Conservation (phyloP, 352 stramenopile genomes). For the Phytopythium montanum region DNA sequence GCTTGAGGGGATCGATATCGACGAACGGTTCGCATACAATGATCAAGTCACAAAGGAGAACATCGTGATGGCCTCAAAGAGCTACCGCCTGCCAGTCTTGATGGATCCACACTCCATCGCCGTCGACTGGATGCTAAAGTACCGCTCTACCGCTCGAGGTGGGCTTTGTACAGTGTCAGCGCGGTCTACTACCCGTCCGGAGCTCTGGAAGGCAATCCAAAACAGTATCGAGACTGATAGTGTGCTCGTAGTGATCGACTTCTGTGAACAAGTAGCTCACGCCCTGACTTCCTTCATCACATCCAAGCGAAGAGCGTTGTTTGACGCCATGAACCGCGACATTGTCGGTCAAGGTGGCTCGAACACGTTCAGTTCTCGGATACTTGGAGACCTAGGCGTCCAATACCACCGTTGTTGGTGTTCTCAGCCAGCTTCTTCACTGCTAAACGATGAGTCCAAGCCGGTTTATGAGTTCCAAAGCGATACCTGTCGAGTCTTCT, state of each 20-base stretch:
- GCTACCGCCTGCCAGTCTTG: slow-evolving; percentile 46
- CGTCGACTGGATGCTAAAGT: slow-evolving; percentile 43
- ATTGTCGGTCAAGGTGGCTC: slow-evolving; percentile 11
- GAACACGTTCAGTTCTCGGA: background rate
- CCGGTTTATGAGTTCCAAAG: slow-evolving; percentile 35
- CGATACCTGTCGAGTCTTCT: slow-evolving; percentile 36
- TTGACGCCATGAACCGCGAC: slow-evolving; percentile 48
- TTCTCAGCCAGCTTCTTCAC: slow-evolving; percentile 6
- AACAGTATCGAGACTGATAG: slow-evolving; percentile 33
- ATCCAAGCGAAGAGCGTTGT: slow-evolving; percentile 40
- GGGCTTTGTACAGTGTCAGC: slow-evolving; percentile 10
- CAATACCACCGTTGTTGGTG: slow-evolving; percentile 39
- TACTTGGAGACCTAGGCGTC: background rate
- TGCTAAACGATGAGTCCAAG: background rate
- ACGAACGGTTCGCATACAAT: slow-evolving; percentile 22
- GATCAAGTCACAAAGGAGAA: slow-evolving; percentile 44
- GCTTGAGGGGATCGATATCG: slow-evolving; percentile 41
- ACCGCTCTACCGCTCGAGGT: slow-evolving; percentile 14
- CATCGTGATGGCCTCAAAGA: slow-evolving; percentile 29
- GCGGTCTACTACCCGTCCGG: slow-evolving; percentile 5
- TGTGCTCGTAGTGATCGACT: slow-evolving; percentile 36
- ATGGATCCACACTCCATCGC: slow-evolving; percentile 61
- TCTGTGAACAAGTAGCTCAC: slow-evolving; percentile 22
- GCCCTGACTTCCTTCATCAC: slow-evolving; percentile 36
- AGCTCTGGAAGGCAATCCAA: slow-evolving; percentile 42